Conservation (phyloP, 306 rosid species). For the Spatholobus suberectus region DNA sequence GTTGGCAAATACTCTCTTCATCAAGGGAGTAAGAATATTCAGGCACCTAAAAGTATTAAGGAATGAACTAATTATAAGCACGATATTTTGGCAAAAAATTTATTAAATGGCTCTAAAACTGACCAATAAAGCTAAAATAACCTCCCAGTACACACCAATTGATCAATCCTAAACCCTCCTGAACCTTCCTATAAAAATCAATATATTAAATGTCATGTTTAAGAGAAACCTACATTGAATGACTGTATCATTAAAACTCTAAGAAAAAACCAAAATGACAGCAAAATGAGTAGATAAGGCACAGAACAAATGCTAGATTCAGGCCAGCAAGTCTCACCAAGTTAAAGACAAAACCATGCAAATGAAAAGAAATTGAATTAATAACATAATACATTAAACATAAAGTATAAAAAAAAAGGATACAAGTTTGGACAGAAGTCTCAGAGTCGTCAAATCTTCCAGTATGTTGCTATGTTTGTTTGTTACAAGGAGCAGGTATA, state of each 20-base stretch:
- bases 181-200: conserved; percentile 8
- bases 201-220: conserved; percentile 8
- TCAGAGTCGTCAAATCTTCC: conserved; percentile 93
- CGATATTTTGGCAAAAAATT: not conserved
- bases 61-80: conserved; percentile 44
- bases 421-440: conserved; percentile 96
- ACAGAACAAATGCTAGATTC: conserved; percentile 29
- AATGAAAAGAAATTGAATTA: not conserved
- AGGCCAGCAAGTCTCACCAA: not conserved
- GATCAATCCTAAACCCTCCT: conserved; percentile 20
- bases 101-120: conserved; percentile 4
- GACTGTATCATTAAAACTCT: not conserved
- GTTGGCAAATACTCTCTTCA: conserved; percentile 89
- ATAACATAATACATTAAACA: conserved; percentile 29
- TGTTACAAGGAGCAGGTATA: conserved; percentile 92
- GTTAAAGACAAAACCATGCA: conserved; percentile 36
- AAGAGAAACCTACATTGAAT: not conserved
- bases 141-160: conserved; percentile 20
- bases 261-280: conserved; percentile 23
- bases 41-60: conserved; percentile 78
- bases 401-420: conserved; percentile 55
- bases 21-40: conserved; percentile 88
- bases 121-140: conserved; percentile 7
- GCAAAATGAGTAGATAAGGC: not conserved
- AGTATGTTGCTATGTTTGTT: conserved; percentile 96